Base-by-base conservation (phyloP, 768 basidiomycete species). In the Arthromyces matolae region DNA sequence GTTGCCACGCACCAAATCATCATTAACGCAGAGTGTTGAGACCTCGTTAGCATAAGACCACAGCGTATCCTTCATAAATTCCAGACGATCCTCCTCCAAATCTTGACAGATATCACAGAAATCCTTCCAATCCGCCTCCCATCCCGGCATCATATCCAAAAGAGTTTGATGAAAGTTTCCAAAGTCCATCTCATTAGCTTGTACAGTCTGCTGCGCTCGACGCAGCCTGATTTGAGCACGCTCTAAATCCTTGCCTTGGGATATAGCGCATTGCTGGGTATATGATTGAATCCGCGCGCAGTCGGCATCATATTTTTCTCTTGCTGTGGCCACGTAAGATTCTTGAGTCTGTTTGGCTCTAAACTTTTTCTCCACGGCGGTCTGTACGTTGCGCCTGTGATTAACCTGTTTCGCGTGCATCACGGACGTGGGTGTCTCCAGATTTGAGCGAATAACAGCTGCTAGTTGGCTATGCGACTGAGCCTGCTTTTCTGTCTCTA, bases 41-140 rank as follows among this genome's bases (percentile, higher is more conserved):
- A 96, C 81, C 2, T 84, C 86, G 62, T 99, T 99, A 0, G 95
- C 94, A 63, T 92, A 97, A 5, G 83, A 78, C 95, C 96, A 99
- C 56, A 96, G 73, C 46, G 85, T 87, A 64, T 94, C 92, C 70
- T 95, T 97, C 72, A 89, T 82, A 64, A 94, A 89, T 51, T 94
- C 93, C 64, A 93, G 67, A 20, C 96, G 79, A 46, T 98, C 96
- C 59, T 98, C 94, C 59, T 99, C 96, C 35, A 96, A 68, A 71
- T 99, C 96, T 68, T 99, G 96, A 54, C 89, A 91, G n/a, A 80
- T 78, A 67, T 99, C 96, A 62, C 93, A 97, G 67, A 94, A 98
- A 10, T 73, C 74, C 66, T 90, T 94, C 94, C 94, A 99, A 42
- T 93, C 87, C 51, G 74, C 71, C 63, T 97, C 94, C 95, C 94